These are phyloP conservation scores for Alternaria ventricosa DNA, from an alignment of 2,329 filamentous ascomycete species.

Conservation along the genomic window DNA sequence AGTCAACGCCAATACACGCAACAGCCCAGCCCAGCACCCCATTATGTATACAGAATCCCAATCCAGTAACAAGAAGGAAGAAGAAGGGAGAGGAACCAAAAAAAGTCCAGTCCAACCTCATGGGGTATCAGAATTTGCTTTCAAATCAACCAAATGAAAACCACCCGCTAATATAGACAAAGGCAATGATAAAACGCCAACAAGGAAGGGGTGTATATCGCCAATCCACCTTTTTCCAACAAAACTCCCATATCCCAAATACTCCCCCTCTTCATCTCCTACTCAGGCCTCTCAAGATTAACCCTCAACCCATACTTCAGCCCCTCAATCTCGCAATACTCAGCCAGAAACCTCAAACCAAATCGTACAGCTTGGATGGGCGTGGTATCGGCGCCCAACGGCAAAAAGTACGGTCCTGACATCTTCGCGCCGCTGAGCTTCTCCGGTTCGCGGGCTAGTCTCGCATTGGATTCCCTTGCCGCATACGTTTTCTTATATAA, in stretches of 20 bases:
- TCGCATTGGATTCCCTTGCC: conserved; percentile 28
- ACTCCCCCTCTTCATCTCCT: neutral
- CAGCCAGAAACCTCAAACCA: conserved; percentile 50
- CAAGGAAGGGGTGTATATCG: neutral
- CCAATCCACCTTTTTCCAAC: neutral
- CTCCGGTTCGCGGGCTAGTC: conserved; percentile 36
- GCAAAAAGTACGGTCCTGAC: conserved; percentile 50
- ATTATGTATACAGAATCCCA: neutral
- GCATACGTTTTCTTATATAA: conserved; percentile 50
- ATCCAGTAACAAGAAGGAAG: neutral
- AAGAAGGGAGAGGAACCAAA: neutral
- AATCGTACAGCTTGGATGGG: conserved; percentile 55
- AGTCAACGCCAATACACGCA: no score
- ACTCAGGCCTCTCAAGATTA: conserved; percentile 34
- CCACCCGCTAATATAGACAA: neutral
- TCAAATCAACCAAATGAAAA: neutral
- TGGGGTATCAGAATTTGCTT: conserved; percentile 2
- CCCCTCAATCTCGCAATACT: conserved; percentile 50
- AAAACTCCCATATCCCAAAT: no score
- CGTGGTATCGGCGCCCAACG: conserved; percentile 49
- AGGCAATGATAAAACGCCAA: neutral
- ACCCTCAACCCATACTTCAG: conserved; percentile 35
- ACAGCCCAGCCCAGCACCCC: no score
- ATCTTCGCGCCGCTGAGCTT: conserved; percentile 43
- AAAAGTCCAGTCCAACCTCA: neutral